phyloP scores from a whole-genome alignment of 805 yeast genomes.

The Nakazawaea peltata region DNA sequence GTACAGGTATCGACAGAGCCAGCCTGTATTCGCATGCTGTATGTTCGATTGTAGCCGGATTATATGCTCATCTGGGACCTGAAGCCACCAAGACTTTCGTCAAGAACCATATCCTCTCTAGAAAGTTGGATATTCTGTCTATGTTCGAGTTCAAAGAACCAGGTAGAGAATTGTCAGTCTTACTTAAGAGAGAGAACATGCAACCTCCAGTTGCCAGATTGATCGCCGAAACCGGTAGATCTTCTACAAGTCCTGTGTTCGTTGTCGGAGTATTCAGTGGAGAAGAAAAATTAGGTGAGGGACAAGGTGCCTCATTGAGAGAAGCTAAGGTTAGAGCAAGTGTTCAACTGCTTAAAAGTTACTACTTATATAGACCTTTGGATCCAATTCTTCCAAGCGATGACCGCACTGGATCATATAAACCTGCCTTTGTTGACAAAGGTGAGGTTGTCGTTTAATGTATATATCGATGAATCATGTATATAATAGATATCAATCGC shows the following conservation, averaged over 20 bases:
- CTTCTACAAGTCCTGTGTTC: slow-evolving; percentile 73
- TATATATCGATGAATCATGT: not conserved
- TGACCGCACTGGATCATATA: slow-evolving; percentile 17
- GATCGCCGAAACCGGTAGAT: slow-evolving; percentile 90
- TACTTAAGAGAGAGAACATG: slow-evolving; percentile 71
- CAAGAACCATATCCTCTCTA: slow-evolving; percentile 66
- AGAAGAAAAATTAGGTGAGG: slow-evolving; percentile 78
- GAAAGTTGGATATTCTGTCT: slow-evolving; percentile 65
- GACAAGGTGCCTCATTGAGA: slow-evolving; percentile 80
- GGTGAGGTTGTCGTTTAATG: slow-evolving; percentile 24
- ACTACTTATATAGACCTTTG: slow-evolving; percentile 86
- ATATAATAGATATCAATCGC: not conserved
- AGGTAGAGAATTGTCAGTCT: slow-evolving; percentile 68
- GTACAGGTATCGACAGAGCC: slow-evolving; percentile 18
- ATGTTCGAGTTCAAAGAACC: slow-evolving; percentile 83
- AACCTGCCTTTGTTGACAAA: slow-evolving; percentile 26
- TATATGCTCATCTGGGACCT: slow-evolving; percentile 67
- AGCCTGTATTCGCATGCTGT: slow-evolving; percentile 61
- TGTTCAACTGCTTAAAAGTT: slow-evolving; percentile 81
- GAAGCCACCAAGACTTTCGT: slow-evolving; percentile 62
- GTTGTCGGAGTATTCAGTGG: slow-evolving; percentile 92
- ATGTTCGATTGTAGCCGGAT: slow-evolving; percentile 76
- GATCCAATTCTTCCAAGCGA: slow-evolving; percentile 59
- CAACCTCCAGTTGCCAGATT: slow-evolving; percentile 73
- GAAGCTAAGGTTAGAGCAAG: slow-evolving; percentile 93